Conservation (phyloP, 179 eudicot genomes). For the Kewa caespitosa region DNA sequence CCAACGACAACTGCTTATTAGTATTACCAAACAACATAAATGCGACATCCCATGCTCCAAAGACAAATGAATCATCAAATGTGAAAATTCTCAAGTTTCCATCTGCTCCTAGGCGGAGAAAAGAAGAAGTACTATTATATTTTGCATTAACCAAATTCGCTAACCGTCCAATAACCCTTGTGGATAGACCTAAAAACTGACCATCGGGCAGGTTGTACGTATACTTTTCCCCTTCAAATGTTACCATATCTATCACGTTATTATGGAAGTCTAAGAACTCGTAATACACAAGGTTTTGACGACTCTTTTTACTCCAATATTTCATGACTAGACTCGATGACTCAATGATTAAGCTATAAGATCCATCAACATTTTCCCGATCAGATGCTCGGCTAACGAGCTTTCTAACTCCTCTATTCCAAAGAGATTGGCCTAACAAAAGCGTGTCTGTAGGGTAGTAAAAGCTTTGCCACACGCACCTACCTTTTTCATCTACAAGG, state of each 20-base stretch:
- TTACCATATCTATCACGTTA: no score
- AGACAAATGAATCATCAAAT: background rate
- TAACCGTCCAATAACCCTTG: background rate
- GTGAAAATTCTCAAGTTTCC: constrained; percentile 32
- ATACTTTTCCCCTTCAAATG: background rate
- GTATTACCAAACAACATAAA: background rate
- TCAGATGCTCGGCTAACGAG: constrained; percentile 33
- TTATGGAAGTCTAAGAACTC: no score
- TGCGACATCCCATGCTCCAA: background rate
- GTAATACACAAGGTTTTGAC: constrained; percentile 16
- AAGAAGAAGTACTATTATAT: constrained; percentile 28
- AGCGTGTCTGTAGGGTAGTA: constrained; percentile 46
- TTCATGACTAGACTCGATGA: constrained; percentile 29
- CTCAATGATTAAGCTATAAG: constrained; percentile 26
- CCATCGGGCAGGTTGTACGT: no score
- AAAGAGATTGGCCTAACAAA: constrained; percentile 37
- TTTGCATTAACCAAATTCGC: background rate
- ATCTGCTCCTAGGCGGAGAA: constrained; percentile 30
- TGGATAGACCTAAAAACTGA: background rate
- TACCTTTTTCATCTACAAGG: constrained; percentile 29
- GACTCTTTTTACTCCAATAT: constrained; percentile 16
- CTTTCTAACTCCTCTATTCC: constrained; percentile 1
- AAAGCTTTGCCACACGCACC: constrained; percentile 42
- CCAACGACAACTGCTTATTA: no score
- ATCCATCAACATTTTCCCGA: constrained; percentile 28